Conservation (phyloP, 106 monocot species). For the Xerophyta viscosa region DNA sequence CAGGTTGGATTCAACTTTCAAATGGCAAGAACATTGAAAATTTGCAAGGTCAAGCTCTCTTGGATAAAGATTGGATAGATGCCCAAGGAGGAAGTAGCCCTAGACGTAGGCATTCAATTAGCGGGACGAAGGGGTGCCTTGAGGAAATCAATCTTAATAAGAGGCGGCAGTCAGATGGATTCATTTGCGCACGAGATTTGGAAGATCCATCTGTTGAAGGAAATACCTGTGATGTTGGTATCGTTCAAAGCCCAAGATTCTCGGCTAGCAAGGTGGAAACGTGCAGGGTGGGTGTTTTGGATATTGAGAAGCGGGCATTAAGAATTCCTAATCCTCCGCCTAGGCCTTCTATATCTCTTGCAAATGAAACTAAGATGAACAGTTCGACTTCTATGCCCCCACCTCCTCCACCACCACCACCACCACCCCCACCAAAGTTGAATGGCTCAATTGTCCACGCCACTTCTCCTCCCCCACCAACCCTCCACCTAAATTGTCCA, state of each 20-base stretch:
- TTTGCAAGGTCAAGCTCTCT: slow-evolving; percentile 30
- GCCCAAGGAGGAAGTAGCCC: slow-evolving; percentile 34
- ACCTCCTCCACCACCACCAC: slow-evolving; percentile 22
- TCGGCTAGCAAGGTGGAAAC: slow-evolving; percentile 29
- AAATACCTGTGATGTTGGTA: slow-evolving; percentile 41
- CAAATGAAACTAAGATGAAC: slow-evolving; percentile 17
- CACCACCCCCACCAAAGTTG: too few relatives aligned
- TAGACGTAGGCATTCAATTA: slow-evolving; percentile 69
- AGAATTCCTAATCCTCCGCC: slow-evolving; percentile 88
- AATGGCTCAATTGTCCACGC: too few relatives aligned
- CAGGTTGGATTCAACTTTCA: slow-evolving; percentile 3
- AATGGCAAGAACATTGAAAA: slow-evolving; percentile 4
- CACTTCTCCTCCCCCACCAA: too few relatives aligned
- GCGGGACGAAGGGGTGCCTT: slow-evolving; percentile 40
- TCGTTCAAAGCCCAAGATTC: slow-evolving; percentile 41
- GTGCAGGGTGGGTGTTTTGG: slow-evolving; percentile 25
- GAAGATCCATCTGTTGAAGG: slow-evolving; percentile 27
- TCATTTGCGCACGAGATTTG: slow-evolving; percentile 38
- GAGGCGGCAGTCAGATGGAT: slow-evolving; percentile 83
- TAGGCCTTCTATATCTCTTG: slow-evolving; percentile 45
- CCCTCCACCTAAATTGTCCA: slow-evolving; percentile 41
- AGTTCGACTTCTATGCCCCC: slow-evolving; percentile 18
- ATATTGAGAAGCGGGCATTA: slow-evolving; percentile 68
- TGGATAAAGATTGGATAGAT: slow-evolving; percentile 52
- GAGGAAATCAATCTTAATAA: slow-evolving; percentile 40